A percentile compares a stretch with the other conserved stretches of the same genome.
phyloP scores from a whole-genome alignment of 2,329 filamentous ascomycete genomes.

The Paraconiothyrium brasiliense region DNA sequence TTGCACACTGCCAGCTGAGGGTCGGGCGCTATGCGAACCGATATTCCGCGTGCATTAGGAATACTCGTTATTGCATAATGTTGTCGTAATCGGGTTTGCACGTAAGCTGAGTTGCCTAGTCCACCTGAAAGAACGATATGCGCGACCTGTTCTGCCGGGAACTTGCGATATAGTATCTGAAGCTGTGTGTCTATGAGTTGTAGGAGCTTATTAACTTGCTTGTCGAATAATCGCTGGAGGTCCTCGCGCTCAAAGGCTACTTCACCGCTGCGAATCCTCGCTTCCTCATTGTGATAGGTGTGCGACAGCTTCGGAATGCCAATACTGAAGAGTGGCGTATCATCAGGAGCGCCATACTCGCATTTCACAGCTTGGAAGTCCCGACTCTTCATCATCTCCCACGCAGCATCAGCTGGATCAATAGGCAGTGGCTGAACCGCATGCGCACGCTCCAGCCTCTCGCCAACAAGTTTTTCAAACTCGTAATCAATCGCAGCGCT shows the following conservation, averaged over 20 bases:
- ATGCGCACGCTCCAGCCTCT: conserved; percentile 43
- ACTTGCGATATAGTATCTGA: conserved; percentile 37
- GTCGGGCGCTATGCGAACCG: conserved; percentile 54
- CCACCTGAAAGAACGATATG: conserved; percentile 56
- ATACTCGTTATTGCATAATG: conserved; percentile 42
- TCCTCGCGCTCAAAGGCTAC: conserved; percentile 47
- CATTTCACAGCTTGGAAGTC: conserved; percentile 55
- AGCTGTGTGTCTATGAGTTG: conserved; percentile 49
- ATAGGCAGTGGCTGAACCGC: conserved; percentile 34
- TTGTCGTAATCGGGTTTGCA: conserved; percentile 46
- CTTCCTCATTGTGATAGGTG: conserved; percentile 43
- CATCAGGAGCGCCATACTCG: conserved; percentile 50
- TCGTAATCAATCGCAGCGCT: conserved; percentile 53
- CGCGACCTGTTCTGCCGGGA: conserved; percentile 39
- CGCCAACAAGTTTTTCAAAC: conserved; percentile 48
- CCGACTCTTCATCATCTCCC: conserved; percentile 53
- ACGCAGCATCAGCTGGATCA: conserved; percentile 47
- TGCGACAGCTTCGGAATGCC: conserved; percentile 45
- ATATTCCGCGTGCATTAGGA: conserved; percentile 36
- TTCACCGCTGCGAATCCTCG: conserved; percentile 45
- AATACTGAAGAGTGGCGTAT: conserved; percentile 48
- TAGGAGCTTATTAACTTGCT: conserved; percentile 47
- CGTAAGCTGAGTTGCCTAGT: conserved; percentile 54
- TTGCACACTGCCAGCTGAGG: conserved; percentile 66
- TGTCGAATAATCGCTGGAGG: conserved; percentile 47